Conservation (phyloP, 2,329 filamentous ascomycete genomes). For the Verticillium nubilum region DNA sequence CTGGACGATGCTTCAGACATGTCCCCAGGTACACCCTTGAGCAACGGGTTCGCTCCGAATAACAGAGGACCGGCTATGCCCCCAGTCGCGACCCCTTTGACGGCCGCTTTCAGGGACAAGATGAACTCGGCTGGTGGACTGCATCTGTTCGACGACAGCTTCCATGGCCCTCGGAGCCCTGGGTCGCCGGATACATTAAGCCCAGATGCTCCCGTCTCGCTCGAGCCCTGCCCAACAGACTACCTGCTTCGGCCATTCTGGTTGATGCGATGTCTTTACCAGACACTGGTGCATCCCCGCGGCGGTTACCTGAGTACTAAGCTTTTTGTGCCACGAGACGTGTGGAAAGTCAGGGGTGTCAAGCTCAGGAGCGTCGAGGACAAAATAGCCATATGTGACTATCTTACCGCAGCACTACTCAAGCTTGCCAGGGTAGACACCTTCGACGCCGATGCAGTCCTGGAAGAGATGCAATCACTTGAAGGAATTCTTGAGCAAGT, state of each 20-base stretch:
- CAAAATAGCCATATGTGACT: constrained; percentile 87
- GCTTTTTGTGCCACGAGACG: constrained; percentile 86
- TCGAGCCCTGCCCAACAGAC: constrained; percentile 90
- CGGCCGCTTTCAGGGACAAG: constrained; percentile 55
- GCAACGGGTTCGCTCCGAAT: constrained; percentile 47
- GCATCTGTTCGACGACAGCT: constrained; percentile 78
- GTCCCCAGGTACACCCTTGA: constrained; percentile 71
- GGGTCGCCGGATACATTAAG: constrained; percentile 61
- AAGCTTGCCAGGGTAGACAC: constrained; percentile 82
- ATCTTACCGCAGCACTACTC: constrained; percentile 80
- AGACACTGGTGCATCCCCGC: constrained; percentile 84
- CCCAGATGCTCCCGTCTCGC: constrained; percentile 63
- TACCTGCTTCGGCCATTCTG: constrained; percentile 91
- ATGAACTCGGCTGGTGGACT: constrained; percentile 60
- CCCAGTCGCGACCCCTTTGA: constrained; percentile 62
- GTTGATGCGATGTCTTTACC: constrained; percentile 92
- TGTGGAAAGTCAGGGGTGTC: constrained; percentile 90
- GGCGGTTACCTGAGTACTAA: constrained; percentile 90
- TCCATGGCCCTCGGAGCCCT: constrained; percentile 62
- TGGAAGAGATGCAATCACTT: constrained; percentile 89
- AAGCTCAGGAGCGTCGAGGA: constrained; percentile 90
- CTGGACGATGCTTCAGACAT: constrained; percentile 58
- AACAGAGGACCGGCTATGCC: constrained; percentile 50
- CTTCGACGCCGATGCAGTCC: constrained; percentile 81
- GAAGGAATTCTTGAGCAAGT: constrained; percentile 84